Evolutionary conservation across 257 asterid species (phyloP).

Genomic region (Penstemon newberryi): DNA sequence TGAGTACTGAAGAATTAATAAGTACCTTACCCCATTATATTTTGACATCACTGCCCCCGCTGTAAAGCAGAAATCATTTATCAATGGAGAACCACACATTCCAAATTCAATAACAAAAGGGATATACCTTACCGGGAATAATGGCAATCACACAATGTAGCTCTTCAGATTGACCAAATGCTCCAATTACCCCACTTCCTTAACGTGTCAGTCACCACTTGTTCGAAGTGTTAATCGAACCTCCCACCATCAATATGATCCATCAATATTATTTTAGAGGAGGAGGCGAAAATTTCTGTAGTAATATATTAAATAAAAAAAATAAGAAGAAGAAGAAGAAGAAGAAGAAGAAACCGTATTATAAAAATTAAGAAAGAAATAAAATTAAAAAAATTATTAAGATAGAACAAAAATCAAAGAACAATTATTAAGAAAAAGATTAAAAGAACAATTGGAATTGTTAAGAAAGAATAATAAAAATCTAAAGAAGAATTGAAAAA

Average conservation of each 20-base stretch:
- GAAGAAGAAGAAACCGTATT: neutral
- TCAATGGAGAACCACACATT: slow-evolving; percentile 23
- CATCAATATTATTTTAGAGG: too few relatives aligned
- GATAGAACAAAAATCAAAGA: too few relatives aligned
- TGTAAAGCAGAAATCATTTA: slow-evolving; percentile 40
- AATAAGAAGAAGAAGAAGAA: neutral
- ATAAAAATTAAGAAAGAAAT: too few relatives aligned
- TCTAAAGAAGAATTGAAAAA: too few relatives aligned
- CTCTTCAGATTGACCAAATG: slow-evolving; percentile 85
- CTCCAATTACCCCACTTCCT: slow-evolving; percentile 34
- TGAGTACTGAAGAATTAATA: slow-evolving; percentile 20
- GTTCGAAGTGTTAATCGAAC: too few relatives aligned
- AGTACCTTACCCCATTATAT: slow-evolving; percentile 91
- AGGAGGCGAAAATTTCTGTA: too few relatives aligned
- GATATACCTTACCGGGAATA: slow-evolving; percentile 69
- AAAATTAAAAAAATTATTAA: too few relatives aligned
- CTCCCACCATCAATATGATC: too few relatives aligned
- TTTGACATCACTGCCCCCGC: slow-evolving; percentile 99
- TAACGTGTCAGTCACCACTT: slow-evolving; percentile 62
- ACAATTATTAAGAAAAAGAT: too few relatives aligned
- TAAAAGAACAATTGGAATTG: too few relatives aligned
- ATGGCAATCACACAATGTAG: slow-evolving; percentile 90
- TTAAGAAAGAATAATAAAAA: too few relatives aligned
- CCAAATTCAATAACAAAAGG: neutral
- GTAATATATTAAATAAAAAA: too few relatives aligned